Base-by-base conservation (phyloP, 2,329 filamentous ascomycete species). In the Aspergillus arachidicola region DNA sequence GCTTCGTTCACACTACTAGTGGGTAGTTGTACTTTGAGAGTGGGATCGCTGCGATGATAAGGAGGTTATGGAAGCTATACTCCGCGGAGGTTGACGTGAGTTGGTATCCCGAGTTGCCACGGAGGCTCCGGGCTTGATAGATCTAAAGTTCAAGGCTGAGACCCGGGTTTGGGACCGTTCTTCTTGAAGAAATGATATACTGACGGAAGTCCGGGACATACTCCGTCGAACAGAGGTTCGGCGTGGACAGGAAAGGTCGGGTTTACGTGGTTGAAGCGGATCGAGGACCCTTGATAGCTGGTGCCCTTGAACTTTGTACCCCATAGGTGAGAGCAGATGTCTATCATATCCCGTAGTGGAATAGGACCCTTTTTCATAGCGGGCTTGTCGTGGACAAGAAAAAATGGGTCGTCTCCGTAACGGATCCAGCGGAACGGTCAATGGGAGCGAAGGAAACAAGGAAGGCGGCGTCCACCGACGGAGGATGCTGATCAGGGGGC, bases 151-250 rank as follows among this genome's bases (percentile, higher is more conserved):
- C 34, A 55, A 26, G 32, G 16, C 51, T 55, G 51, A 38, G n/a
- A 1, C 11, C 6, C 12, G 5, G 32, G 21, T 38, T n/a, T 55
- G n/a, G 11, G 45, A 41, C 34, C 46, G 60, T 46, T 51, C 60
- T 53, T n/a, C n/a, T 43, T 61, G 43, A 12, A 61, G 60, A 51
- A 58, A 58, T 54, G 60, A 61, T 61, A 46, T 43, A 43, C 60
- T 57, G 32, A 30, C 57, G 57, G 57, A 38, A 38, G 30, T 41
- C 57, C 46, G 57, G 32, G 21, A 30, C 32, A n/a, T 38, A 28
- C 21, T 53, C 57, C 46, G 57, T 21, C n/a, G n/a, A 36, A 28
- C 11, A 55, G 14, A 48, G 54, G 51, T 34, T 36, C 43, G 23
- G 21, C 45, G 19, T 45, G 51, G 16, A 38, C 36, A 28, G 36